A percentile compares a stretch with the other conserved stretches of the same genome.
phyloP scores from a whole-genome alignment of 2,329 filamentous ascomycete species.

The Pestalotiopsis sp. region DNA sequence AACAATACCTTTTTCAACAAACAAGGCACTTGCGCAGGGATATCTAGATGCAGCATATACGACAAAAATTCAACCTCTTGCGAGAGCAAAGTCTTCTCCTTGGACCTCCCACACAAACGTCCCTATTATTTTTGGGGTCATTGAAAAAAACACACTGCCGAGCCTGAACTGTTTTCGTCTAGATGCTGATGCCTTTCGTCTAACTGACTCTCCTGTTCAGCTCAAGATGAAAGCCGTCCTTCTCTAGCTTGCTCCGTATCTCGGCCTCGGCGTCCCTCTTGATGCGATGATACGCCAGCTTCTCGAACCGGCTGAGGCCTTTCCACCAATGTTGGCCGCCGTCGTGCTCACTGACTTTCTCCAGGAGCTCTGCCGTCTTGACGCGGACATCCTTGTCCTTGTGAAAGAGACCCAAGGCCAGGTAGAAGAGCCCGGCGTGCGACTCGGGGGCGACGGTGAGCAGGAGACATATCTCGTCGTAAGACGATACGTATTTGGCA shows the following conservation, averaged over 20 bases:
- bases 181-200: not conserved
- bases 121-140: not conserved
- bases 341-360: conserved; percentile 82
- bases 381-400: conserved; percentile 78
- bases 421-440: conserved; percentile 86
- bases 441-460: conserved; percentile 82
- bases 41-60: conserved; percentile 10
- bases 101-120: not conserved
- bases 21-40: not conserved
- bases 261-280: conserved; percentile 66
- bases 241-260: conserved; percentile 47
- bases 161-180: too few relatives aligned
- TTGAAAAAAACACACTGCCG: not conserved
- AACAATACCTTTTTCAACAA: not conserved
- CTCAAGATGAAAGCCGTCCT: conserved; percentile 42
- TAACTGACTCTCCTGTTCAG: conserved; percentile 54
- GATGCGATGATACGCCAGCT: conserved; percentile 80
- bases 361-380: conserved; percentile 77
- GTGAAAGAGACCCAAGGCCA: conserved; percentile 90
- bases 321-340: conserved; percentile 94
- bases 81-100: not conserved
- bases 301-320: conserved; percentile 83
- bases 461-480: conserved; percentile 84
- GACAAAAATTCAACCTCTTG: conserved; percentile 6
- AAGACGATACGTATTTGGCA: conserved; percentile 72